A percentile compares a stretch with the other conserved stretches of the same genome.
These are phyloP conservation scores for Hortaea sp. DNA, from an alignment of 2,329 filamentous ascomycete species.

Conservation along the genomic window DNA sequence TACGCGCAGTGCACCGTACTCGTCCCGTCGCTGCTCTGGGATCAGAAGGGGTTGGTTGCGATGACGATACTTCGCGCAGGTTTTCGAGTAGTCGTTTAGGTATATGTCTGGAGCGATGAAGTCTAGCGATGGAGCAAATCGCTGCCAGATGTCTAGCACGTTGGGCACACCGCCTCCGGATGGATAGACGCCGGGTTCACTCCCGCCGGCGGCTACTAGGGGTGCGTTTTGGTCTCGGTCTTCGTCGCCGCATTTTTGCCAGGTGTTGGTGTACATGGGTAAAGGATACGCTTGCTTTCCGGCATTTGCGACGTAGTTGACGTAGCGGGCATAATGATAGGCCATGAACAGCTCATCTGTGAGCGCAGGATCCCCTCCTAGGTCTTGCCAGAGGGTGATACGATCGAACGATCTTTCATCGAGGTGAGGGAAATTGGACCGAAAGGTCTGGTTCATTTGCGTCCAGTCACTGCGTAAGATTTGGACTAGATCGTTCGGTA, in stretches of 20 bases:
- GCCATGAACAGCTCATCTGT: slow-evolving; percentile 43
- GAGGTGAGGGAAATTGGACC: not conserved
- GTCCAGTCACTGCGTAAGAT: slow-evolving; percentile 7
- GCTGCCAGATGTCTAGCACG: too few species aligned
- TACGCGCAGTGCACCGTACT: slow-evolving; percentile 33
- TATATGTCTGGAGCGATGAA: too few species aligned
- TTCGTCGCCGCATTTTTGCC: slow-evolving; percentile 33
- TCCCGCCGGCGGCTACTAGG: too few species aligned
- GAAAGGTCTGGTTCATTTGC: not conserved
- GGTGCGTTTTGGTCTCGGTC: slow-evolving; percentile 35
- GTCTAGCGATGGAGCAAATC: too few species aligned
- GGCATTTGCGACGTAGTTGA: slow-evolving; percentile 31
- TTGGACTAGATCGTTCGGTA: slow-evolving; percentile 28
- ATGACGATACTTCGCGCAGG: slow-evolving; percentile 37
- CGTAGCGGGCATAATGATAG: slow-evolving; percentile 33
- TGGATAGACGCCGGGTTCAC: too few species aligned
- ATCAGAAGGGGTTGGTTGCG: slow-evolving; percentile 40
- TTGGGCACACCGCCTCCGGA: too few species aligned
- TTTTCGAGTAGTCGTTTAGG: slow-evolving; percentile 36
- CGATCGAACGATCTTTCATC: not conserved
- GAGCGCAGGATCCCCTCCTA: slow-evolving; percentile 29
- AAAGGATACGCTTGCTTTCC: slow-evolving; percentile 33
- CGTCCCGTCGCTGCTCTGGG: slow-evolving; percentile 43
- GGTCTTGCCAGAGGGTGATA: slow-evolving; percentile 25
- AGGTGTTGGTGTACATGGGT: slow-evolving; percentile 38